Evolutionary conservation across 805 yeast species (phyloP).

Genomic region (Starmera caribaea): DNA sequence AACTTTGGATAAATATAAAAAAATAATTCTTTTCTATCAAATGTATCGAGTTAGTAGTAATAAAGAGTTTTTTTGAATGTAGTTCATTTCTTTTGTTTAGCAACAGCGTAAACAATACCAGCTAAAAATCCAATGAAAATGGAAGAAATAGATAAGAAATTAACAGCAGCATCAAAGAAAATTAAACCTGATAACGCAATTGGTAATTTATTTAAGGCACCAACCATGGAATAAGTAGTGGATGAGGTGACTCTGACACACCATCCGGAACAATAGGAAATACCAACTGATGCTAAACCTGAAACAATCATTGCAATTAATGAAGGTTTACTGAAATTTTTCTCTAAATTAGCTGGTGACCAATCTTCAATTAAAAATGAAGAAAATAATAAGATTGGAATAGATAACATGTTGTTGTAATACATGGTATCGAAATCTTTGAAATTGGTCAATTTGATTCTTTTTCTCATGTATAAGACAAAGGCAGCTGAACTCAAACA

Average conservation of each 20-base stretch:
- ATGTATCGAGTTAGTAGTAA: too few relatives aligned
- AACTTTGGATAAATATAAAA: too few relatives aligned
- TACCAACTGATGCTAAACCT: slow-evolving; percentile 92
- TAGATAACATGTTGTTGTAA: slow-evolving; percentile 89
- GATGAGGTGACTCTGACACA: slow-evolving; percentile 98
- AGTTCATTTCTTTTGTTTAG: slow-evolving; percentile 52
- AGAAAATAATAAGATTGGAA: slow-evolving; percentile 74
- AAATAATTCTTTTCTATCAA: too few relatives aligned
- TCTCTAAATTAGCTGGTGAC: slow-evolving; percentile 67
- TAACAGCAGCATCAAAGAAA: slow-evolving; percentile 91
- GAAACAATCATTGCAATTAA: slow-evolving; percentile 80
- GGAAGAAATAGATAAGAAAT: slow-evolving; percentile 84
- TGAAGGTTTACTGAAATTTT: slow-evolving; percentile 68
- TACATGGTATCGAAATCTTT: slow-evolving; percentile 97
- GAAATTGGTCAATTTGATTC: slow-evolving; percentile 94
- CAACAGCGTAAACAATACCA: slow-evolving; percentile 92
- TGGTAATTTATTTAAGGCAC: slow-evolving; percentile 97
- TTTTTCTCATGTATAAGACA: slow-evolving; percentile 92
- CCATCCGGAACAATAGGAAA: slow-evolving; percentile 99
- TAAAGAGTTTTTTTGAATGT: not conserved
- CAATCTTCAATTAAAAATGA: slow-evolving; percentile 87
- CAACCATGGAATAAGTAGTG: slow-evolving; percentile 98
- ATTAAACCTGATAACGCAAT: slow-evolving; percentile 91
- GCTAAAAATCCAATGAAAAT: slow-evolving; percentile 91
- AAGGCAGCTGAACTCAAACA: slow-evolving; percentile 91